These are phyloP conservation scores for Pigoraptor vietnamica DNA, from an alignment of 78 protist species.

Conservation along the genomic window DNA sequence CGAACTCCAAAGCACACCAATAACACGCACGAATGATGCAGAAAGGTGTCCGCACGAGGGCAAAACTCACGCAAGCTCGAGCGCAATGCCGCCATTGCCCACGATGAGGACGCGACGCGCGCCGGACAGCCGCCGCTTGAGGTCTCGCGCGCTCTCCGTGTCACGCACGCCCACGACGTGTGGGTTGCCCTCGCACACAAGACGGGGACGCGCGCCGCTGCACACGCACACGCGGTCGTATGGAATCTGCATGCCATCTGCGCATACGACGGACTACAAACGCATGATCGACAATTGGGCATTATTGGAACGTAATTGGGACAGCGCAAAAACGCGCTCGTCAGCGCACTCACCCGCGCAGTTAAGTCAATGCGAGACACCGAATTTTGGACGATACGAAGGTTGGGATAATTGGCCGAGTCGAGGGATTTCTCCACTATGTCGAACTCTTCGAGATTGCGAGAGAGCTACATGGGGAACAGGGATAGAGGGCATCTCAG, in stretches of 20 bases:
- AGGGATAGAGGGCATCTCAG: too few relatives aligned
- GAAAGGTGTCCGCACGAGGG: too few relatives aligned
- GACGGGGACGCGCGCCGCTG: constrained; percentile 40
- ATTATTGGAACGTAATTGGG: too few relatives aligned
- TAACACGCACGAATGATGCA: too few relatives aligned
- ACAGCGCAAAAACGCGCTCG: too few relatives aligned
- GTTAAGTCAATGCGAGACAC: too few relatives aligned
- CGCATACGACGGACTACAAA: not conserved
- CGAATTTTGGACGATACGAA: not conserved
- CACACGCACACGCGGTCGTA: constrained; percentile 36
- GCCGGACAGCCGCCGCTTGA: constrained; percentile 15
- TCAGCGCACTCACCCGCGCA: too few relatives aligned
- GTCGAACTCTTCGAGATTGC: constrained; percentile 35
- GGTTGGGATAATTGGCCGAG: not conserved
- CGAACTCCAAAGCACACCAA: too few relatives aligned
- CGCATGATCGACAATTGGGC: too few relatives aligned
- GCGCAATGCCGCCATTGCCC: constrained; percentile 67
- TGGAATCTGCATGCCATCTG: not conserved
- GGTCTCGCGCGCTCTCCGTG: constrained; percentile 37
- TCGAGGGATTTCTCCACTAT: constrained; percentile 4
- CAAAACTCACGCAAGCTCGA: constrained; percentile 33
- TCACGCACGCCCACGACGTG: constrained; percentile 46
- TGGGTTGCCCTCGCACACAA: not conserved
- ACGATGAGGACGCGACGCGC: constrained; percentile 27
- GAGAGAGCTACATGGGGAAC: not conserved